phyloP scores from a whole-genome alignment of 345 rosid genomes.

The Pugionium cornutum region DNA sequence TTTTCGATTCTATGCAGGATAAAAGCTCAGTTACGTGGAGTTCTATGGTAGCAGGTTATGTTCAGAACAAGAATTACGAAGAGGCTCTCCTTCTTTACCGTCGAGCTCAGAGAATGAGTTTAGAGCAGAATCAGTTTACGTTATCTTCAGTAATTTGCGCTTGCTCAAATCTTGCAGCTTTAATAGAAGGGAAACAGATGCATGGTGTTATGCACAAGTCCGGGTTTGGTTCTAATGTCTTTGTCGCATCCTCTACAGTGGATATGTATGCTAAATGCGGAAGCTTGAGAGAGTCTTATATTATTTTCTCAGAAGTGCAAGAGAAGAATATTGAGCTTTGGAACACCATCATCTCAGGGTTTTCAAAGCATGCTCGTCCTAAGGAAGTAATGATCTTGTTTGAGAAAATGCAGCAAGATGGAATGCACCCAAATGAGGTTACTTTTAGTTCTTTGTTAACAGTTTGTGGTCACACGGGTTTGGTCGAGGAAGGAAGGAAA shows the following conservation, averaged over 20 bases:
- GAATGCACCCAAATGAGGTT: conserved; percentile 60
- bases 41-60: conserved; percentile 76
- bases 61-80: conserved; percentile 66
- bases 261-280: conserved; percentile 94
- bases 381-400: conserved; percentile 72
- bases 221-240: conserved; percentile 57
- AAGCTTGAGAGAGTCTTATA: conserved; percentile 58
- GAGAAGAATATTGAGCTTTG: conserved; percentile 61
- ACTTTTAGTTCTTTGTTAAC: conserved; percentile 68
- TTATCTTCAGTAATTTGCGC: conserved; percentile 71
- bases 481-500: conserved; percentile 59
- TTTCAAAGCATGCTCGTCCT: conserved; percentile 61
- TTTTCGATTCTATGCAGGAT: conserved; percentile 65
- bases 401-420: conserved; percentile 82
- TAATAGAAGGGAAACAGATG: conserved; percentile 72
- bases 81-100: conserved; percentile 62
- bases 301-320: conserved; percentile 48
- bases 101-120: conserved; percentile 44
- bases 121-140: conserved; percentile 55
- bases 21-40: conserved; percentile 82
- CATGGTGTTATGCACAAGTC: conserved; percentile 61
- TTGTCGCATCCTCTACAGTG: conserved; percentile 63
- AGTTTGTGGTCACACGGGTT: conserved; percentile 76
- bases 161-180: conserved; percentile 69
- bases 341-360: conserved; percentile 79